Conservation (phyloP, 352 stramenopile species). For the Globisporangium uncinulatum region DNA sequence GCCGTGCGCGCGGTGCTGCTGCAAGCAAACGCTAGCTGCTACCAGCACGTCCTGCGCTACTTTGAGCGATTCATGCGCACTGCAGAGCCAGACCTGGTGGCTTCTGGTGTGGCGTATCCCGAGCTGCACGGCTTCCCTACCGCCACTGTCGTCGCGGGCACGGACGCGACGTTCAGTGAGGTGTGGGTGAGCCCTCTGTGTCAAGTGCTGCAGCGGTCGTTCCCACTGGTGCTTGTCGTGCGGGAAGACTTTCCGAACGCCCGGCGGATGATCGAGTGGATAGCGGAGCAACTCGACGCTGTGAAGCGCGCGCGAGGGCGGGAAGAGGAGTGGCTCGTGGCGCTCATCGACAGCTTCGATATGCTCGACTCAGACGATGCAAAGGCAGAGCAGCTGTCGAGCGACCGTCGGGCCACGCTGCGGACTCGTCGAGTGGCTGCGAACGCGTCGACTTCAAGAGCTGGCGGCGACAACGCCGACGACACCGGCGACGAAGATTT, state of each 20-base stretch:
- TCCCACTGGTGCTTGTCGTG: conserved; percentile 57
- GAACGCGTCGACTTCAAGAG: neutral
- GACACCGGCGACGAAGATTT: conserved; percentile 8
- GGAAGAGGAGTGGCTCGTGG: conserved; percentile 54
- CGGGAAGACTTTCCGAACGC: conserved; percentile 46
- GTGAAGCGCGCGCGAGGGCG: conserved; percentile 22
- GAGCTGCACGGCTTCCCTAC: conserved; percentile 48
- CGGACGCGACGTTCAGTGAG: conserved; percentile 67
- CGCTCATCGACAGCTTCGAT: conserved; percentile 44
- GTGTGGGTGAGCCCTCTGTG: conserved; percentile 69
- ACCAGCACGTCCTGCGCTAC: conserved; percentile 53
- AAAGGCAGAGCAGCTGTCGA: neutral
- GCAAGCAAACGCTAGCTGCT: conserved; percentile 64
- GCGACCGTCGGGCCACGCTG: neutral
- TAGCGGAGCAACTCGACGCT: conserved; percentile 44
- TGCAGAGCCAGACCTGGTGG: neutral
- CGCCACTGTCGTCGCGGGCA: conserved; percentile 58
- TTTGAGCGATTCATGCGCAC: conserved; percentile 44
- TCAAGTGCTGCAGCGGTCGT: conserved; percentile 62
- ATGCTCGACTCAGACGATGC: conserved; percentile 10
- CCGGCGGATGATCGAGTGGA: conserved; percentile 59
- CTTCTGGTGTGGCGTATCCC: conserved; percentile 23
- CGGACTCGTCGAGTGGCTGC: neutral
- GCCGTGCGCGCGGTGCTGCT: conserved; percentile 55
- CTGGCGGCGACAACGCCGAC: neutral